Evolutionary conservation across 2,329 filamentous ascomycete genomes (phyloP).

Genomic region (Colletotrichum sp.): DNA sequence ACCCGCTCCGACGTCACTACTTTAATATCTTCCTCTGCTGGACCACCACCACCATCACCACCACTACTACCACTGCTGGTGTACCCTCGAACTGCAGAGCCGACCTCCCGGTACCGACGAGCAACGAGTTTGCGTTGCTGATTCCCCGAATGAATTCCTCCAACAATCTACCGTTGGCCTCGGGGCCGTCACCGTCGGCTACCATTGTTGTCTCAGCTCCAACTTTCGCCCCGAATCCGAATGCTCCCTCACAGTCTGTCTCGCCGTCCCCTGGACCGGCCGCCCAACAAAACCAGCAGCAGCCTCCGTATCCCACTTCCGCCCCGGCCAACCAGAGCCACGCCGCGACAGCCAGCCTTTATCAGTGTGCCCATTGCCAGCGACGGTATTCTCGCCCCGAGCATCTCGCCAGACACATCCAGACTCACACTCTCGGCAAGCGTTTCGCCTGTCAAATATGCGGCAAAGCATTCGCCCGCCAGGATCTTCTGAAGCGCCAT

Average conservation of each 20-base stretch:
- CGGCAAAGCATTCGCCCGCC: conserved; percentile 58
- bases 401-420: conserved; percentile 57
- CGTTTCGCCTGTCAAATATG: conserved; percentile 56
- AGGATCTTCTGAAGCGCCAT: conserved; percentile 59
- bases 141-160: neutral
- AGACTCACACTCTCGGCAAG: conserved; percentile 55
- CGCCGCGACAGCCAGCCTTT: conserved; percentile 33
- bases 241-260: neutral
- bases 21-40: neutral
- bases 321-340: conserved; percentile 22
- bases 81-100: neutral
- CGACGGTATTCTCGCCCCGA: conserved; percentile 58
- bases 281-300: neutral
- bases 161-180: neutral
- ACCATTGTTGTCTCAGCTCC: conserved; percentile 8
- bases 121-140: neutral
- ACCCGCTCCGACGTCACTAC: conserved; percentile 17
- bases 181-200: neutral
- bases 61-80: neutral
- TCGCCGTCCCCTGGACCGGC: conserved; percentile 3
- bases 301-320: neutral
- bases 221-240: neutral
- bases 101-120: neutral
- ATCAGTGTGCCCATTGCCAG: conserved; percentile 58
- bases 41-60: neutral